Base-by-base conservation (phyloP, 352 stramenopile species). In the Phytophthora aleatoria region DNA sequence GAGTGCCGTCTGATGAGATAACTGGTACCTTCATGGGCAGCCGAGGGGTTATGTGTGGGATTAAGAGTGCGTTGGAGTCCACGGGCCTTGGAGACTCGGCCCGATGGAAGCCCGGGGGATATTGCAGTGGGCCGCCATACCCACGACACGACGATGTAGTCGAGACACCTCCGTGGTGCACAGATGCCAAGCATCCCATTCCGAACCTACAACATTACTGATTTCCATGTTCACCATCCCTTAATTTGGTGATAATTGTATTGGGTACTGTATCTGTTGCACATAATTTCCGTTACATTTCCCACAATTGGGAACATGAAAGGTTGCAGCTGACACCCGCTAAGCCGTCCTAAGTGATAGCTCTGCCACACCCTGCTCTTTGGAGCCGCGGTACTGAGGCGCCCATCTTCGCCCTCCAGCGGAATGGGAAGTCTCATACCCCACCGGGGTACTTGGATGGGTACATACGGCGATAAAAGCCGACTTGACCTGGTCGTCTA, bases 161-260 rank as follows among this genome's bases (percentile, higher is more conserved):
- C 38, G 38, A 43, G 38, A 43, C 38, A 12, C 12, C 38, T 20
- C 38, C 38, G 38, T 47, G 41, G 41, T 20, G 41, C 4, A 20
- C 41, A 47, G 41, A 6, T 20, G 41, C 41, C 16, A 47, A n/a
- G 41, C 41, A 47, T 16, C 0, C 20, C 20, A 20, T 20, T 20
- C 20, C 20, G 20, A 20, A 20, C 20, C 20, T 20, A 47, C 41
- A 47, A 28, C 41, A 47, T 20, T 47, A 20, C 15, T n/a, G 13
- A 47, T 47, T 47, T 47, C n/a, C 16, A 47, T 47, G 41, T 47
- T 47, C 41, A 12, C 41, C n/a, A 12, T 27, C 33, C 33, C n/a
- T 28, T 47, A 38, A 47, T 47, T 47, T 28, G 41, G n/a, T 47
- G n/a, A 47, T 47, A 28, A 47, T 28, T 47, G 41, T n/a, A 47